These are phyloP conservation scores for Diplocarpon mali DNA, from an alignment of 2,329 filamentous ascomycete species.

Conservation along the genomic window DNA sequence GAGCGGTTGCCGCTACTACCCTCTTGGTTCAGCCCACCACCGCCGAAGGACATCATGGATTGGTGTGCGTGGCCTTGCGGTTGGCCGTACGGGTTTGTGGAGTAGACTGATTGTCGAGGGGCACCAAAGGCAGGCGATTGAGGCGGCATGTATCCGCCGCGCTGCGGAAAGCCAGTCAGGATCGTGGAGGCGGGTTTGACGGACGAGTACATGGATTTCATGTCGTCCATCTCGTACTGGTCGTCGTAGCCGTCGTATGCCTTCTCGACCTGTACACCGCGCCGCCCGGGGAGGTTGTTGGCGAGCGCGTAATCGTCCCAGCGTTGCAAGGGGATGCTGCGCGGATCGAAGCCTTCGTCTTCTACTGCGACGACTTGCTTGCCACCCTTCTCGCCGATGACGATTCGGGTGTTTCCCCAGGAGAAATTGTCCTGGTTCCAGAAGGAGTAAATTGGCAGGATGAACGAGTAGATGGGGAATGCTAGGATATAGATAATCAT, in stretches of 20 bases:
- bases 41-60: constrained; percentile 55
- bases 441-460: constrained; percentile 93
- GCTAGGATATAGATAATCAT: constrained; percentile 98
- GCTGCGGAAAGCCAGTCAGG: constrained; percentile 68
- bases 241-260: constrained; percentile 58
- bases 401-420: constrained; percentile 97
- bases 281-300: constrained; percentile 85
- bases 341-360: constrained; percentile 78
- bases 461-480: constrained; percentile 84
- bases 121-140: constrained; percentile 64
- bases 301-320: constrained; percentile 91
- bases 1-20: constrained; percentile 30
- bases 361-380: constrained; percentile 86
- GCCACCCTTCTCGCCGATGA: constrained; percentile 84
- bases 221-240: constrained; percentile 94
- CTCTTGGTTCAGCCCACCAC: constrained; percentile 31
- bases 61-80: constrained; percentile 36
- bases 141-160: constrained; percentile 65
- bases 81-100: constrained; percentile 38
- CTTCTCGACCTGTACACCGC: constrained; percentile 61
- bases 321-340: constrained; percentile 83
- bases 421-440: constrained; percentile 99
- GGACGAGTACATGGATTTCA: constrained; percentile 91
- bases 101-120: constrained; percentile 29
- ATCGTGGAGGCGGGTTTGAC: constrained; percentile 79